Evolutionary conservation across 2,329 filamentous ascomycete genomes (phyloP).

Genomic region (Colletotrichum euphorbiae): DNA sequence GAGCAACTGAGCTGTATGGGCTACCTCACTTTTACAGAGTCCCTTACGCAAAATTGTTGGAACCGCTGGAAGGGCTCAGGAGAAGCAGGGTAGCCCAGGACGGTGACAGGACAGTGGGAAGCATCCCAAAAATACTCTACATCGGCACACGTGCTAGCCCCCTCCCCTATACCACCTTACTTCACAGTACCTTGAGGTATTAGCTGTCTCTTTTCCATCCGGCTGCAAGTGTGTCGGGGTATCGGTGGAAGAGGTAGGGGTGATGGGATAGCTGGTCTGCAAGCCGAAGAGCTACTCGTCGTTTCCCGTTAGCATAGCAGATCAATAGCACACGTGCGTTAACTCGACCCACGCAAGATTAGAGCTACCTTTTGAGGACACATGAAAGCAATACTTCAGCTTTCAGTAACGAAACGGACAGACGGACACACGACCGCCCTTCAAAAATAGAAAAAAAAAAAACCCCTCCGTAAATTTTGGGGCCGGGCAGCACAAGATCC

Average conservation of each 20-base stretch:
- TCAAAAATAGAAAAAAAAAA: conserved; percentile 13
- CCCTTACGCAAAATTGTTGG: background rate
- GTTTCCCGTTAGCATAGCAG: conserved; percentile 17
- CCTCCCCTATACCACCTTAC: no score
- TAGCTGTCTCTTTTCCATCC: no score
- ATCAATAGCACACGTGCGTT: conserved; percentile 12
- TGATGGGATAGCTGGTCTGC: no score
- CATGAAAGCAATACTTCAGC: background rate
- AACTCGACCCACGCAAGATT: background rate
- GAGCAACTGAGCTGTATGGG: background rate
- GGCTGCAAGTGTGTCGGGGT: background rate
- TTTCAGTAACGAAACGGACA: background rate
- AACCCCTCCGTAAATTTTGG: background rate
- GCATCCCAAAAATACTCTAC: conserved; percentile 13
- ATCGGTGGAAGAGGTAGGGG: no score
- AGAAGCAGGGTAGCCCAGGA: conserved; percentile 9
- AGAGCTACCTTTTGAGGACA: background rate
- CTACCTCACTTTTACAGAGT: background rate
- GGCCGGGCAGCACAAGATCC: background rate
- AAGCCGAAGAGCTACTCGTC: no score
- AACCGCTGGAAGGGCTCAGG: background rate
- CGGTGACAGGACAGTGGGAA: conserved; percentile 26
- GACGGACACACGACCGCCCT: background rate
- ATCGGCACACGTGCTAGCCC: background rate
- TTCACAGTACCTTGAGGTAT: no score